Evolutionary conservation across 2,329 filamentous ascomycete genomes (phyloP).

Genomic region (Hirsutella minnesotensis): DNA sequence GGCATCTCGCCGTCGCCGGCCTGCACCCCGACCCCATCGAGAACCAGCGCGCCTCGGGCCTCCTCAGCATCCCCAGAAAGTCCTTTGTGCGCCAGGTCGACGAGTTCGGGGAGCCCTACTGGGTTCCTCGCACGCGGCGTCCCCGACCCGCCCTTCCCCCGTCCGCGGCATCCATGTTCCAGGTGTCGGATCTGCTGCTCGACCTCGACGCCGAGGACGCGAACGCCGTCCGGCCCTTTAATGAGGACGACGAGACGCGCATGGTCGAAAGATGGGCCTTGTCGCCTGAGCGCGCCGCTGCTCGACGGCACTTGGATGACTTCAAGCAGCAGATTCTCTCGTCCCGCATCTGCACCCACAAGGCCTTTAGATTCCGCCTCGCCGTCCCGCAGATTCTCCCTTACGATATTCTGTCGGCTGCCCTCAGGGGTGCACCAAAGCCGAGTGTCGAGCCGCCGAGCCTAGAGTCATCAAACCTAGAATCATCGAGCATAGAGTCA

Average conservation of each 20-base stretch:
- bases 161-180: slow-evolving; percentile 21
- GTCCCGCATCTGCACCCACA: slow-evolving; percentile 13
- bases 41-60: too few relatives aligned
- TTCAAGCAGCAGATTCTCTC: slow-evolving; percentile 18
- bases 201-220: slow-evolving; percentile 40
- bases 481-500: not conserved
- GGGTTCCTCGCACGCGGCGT: slow-evolving; percentile 10
- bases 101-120: slow-evolving; percentile 14
- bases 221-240: slow-evolving; percentile 28
- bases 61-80: too few relatives aligned
- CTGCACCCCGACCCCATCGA: not conserved
- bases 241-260: slow-evolving; percentile 21
- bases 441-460: not conserved
- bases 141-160: slow-evolving; percentile 4
- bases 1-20: not conserved
- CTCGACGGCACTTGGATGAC: slow-evolving; percentile 13
- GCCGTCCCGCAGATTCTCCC: slow-evolving; percentile 27
- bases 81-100: slow-evolving; percentile 6
- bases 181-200: slow-evolving; percentile 31
- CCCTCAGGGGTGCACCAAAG: slow-evolving; percentile 16
- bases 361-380: slow-evolving; percentile 11
- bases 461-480: not conserved
- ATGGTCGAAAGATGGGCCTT: slow-evolving; percentile 18
- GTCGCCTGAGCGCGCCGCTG: slow-evolving; percentile 9
- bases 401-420: slow-evolving; percentile 29